Evolutionary conservation across 2,329 filamentous ascomycete species (phyloP), one percentile per base, ranked within the genome.

Genomic region (Pseudogymnoascus sp.): DNA sequence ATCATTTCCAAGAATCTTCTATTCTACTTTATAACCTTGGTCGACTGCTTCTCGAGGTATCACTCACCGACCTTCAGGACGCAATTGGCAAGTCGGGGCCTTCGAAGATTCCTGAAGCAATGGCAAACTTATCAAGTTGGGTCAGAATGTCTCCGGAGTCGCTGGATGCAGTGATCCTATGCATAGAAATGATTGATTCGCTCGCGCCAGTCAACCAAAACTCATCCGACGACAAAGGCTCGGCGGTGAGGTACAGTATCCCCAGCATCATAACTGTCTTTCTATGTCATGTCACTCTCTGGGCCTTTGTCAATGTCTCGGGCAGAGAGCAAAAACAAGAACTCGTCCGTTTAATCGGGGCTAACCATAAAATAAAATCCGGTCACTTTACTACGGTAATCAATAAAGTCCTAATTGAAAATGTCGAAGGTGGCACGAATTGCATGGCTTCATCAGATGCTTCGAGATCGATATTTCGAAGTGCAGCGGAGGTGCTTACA

Each of bases 401-500:
- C 18, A 61, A 50, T 9, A 58, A 47, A 14, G 61, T 38, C 7
- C 12, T 61, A 5, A 60, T 59, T 4, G 3, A 62, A 7, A 60
- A 62, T 32, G 37, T 50, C 6, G 28, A 37, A 11, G 16, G 58
- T 39, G 38, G 22, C 41, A 22, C 37, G 34, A 22, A 57, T 38
- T 37, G 41, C n/a, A 41, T 28, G 22, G 25, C 12, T 6, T 54
- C 59, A 11, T 59, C 25, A 22, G 38, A 57, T 8, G 61, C 58
- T 3, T 47, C 63, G 14, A 66, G 62, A 28, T 41, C 67, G 0
- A 25, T 69, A 34, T 65, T 68, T 16, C 65, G 63, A 35, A 67
- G 60, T 64, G 66, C 64, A 3, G 65, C 67, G 11, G 67, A 69
- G 59, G 65, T 65, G 43, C 32, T 68, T 35, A 67, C 61, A 20